A percentile compares a stretch with the other conserved stretches of the same genome.
phyloP scores from a whole-genome alignment of 257 asterid species.

The Paulownia fortunei region DNA sequence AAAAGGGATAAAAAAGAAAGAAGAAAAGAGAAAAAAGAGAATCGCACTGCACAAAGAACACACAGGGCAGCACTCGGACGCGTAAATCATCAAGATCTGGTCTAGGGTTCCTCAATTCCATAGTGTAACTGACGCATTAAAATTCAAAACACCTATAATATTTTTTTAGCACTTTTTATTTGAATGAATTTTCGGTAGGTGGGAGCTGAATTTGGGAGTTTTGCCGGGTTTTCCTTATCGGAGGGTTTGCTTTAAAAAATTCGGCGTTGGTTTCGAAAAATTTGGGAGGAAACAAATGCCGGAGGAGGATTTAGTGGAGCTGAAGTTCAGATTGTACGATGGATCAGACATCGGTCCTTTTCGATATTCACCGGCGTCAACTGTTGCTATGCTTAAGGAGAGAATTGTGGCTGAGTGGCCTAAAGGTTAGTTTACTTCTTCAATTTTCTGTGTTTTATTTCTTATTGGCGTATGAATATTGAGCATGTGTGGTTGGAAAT shows the following conservation, averaged over 20 bases:
- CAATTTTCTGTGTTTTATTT: not conserved
- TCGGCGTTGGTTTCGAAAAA: conserved; percentile 24
- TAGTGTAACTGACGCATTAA: conserved; percentile 22
- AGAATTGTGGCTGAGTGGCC: conserved; percentile 70
- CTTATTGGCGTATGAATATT: not conserved
- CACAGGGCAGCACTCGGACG: conserved; percentile 15
- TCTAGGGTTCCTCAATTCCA: conserved; percentile 41
- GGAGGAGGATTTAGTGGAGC: conserved; percentile 70
- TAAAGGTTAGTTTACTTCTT: conserved; percentile 42
- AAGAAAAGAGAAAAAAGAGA: not conserved
- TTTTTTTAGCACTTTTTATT: conserved; percentile 13
- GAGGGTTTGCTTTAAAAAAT: not conserved
- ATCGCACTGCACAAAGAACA: conserved; percentile 41
- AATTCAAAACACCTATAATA: not conserved
- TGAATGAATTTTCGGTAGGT: conserved; percentile 25
- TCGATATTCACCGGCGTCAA: conserved; percentile 85
- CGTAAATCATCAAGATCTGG: conserved; percentile 47
- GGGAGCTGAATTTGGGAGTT: conserved; percentile 26
- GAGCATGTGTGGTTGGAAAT: not conserved
- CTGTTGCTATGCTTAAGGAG: conserved; percentile 86
- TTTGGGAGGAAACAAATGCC: conserved; percentile 44
- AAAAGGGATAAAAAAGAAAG: not conserved
- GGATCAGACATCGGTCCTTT: conserved; percentile 97
- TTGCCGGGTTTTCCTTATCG: not conserved
- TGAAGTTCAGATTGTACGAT: conserved; percentile 90